A percentile compares a stretch with the other conserved stretches of the same genome.
Evolutionary conservation across 2,329 filamentous ascomycete species (phyloP).

Genomic region (Cladosporium sp.): DNA sequence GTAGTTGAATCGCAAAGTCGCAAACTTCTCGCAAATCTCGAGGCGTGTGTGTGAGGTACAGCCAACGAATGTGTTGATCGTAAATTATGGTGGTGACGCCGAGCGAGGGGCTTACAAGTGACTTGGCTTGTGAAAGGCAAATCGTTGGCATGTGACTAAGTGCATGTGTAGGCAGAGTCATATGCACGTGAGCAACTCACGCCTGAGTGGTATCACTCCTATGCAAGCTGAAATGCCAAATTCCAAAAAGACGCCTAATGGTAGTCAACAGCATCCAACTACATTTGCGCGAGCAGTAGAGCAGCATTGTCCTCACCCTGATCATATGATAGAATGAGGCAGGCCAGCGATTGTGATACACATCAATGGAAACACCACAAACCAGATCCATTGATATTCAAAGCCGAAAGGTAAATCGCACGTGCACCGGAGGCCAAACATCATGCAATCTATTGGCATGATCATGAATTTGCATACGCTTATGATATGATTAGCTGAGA

Average conservation of each 20-base stretch:
- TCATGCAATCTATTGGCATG: neutral
- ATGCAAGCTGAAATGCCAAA: neutral
- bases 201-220: neutral
- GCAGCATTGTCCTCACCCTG: neutral
- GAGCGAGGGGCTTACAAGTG: neutral
- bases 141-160: neutral
- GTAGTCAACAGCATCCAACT: neutral
- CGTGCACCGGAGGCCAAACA: too few relatives aligned
- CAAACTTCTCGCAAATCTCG: neutral
- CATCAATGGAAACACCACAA: neutral
- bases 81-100: neutral
- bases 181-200: neutral
- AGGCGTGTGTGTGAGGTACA: neutral
- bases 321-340: neutral
- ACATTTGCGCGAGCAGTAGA: neutral
- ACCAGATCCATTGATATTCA: neutral
- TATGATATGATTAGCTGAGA: neutral
- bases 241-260: neutral
- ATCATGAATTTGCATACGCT: neutral
- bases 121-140: neutral
- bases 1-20: neutral
- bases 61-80: neutral
- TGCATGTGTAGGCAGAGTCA: neutral
- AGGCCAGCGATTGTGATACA: neutral
- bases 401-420: neutral